These are phyloP conservation scores for Cylindrotheca closterium DNA, from an alignment of 108 stramenopile genomes.

Conservation along the genomic window DNA sequence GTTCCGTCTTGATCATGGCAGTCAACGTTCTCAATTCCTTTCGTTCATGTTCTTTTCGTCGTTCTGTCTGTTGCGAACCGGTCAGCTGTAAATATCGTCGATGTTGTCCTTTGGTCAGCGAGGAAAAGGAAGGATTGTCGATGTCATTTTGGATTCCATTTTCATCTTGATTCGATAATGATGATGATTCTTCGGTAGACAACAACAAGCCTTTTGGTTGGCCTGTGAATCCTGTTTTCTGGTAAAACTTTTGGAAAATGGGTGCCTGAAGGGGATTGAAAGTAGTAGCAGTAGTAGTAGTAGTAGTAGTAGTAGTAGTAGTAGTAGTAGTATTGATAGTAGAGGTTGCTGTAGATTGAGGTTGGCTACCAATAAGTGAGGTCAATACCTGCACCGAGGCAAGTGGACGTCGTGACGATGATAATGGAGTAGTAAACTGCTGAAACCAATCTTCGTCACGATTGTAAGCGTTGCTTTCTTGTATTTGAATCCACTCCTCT, in stretches of 20 bases:
- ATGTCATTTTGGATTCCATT: conserved; percentile 3
- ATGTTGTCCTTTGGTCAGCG: conserved; percentile 25
- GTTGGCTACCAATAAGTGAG: conserved; percentile 9
- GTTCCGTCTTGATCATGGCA: conserved; percentile 14
- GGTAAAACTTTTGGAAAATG: conserved; percentile 21
- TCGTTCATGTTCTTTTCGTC: conserved; percentile 11
- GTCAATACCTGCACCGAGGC: conserved; percentile 14
- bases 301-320: not conserved
- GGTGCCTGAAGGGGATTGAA: not conserved
- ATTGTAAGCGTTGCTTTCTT: not conserved
- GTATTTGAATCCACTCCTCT: not conserved
- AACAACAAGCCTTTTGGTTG: not conserved
- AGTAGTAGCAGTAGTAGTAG: not conserved
- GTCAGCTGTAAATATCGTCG: conserved; percentile 21
- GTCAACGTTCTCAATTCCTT: conserved; percentile 13
- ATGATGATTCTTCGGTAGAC: not conserved
- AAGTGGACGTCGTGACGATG: conserved; percentile 10
- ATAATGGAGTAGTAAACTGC: not conserved
- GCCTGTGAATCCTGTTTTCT: conserved; percentile 2
- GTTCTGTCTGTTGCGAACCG: conserved; percentile 9
- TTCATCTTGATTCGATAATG: not conserved
- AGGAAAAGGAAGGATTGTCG: conserved; percentile 29
- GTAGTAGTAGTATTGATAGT: not conserved
- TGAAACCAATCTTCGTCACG: not conserved
- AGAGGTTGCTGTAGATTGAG: too few relatives aligned